A percentile compares a stretch with the other conserved stretches of the same genome.
Evolutionary conservation across 2,329 filamentous ascomycete species (phyloP).

Genomic region (Fusarium piperis): DNA sequence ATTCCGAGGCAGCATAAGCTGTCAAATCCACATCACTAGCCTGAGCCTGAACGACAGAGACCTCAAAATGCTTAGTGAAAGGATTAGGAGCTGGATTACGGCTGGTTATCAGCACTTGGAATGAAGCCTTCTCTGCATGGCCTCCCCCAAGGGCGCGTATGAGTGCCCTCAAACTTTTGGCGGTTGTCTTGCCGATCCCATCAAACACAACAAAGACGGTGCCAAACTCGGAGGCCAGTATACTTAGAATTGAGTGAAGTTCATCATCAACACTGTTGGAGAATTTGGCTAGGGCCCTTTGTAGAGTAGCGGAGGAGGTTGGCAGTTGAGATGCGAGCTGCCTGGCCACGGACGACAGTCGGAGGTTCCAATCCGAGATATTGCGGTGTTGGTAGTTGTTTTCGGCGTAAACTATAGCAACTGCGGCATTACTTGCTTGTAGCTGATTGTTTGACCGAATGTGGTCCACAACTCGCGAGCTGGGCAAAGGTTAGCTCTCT

Average conservation of each 20-base stretch:
- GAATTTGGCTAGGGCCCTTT: too few species aligned
- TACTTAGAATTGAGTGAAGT: not conserved
- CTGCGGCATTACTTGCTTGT: not conserved
- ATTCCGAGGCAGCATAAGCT: not conserved
- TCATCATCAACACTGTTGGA: not conserved
- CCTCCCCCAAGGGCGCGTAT: not conserved
- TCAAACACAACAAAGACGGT: not conserved
- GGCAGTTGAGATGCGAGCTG: not conserved
- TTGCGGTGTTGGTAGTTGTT: not conserved
- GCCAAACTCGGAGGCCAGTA: not conserved
- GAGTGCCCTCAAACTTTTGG: not conserved
- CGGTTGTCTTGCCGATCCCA: not conserved
- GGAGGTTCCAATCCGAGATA: not conserved
- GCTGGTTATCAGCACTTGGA: not conserved
- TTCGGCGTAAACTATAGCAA: not conserved
- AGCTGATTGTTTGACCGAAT: not conserved
- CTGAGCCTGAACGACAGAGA: not conserved
- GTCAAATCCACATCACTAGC: not conserved
- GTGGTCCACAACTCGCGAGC: not conserved
- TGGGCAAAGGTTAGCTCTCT: not conserved
- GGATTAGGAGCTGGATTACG: not conserved
- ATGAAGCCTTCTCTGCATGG: not conserved
- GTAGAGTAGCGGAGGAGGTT: not conserved
- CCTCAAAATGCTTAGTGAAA: not conserved
- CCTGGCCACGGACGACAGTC: not conserved